Percentiles rank a stretch among this genome's conserved stretches.
phyloP scores from a whole-genome alignment of 306 rosid genomes.

The Casuarina cunninghamiana region DNA sequence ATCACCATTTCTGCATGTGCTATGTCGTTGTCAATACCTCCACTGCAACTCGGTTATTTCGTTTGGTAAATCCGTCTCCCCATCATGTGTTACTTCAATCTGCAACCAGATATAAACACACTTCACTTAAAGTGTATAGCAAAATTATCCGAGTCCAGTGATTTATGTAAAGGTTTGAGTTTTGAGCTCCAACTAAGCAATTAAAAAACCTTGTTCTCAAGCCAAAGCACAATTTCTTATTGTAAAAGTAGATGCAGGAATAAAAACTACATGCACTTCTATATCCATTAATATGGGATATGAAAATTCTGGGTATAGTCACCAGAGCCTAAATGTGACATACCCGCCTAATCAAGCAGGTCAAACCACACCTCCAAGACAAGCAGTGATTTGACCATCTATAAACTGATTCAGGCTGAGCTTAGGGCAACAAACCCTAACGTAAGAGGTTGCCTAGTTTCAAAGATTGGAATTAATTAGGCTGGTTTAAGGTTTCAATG shows the following conservation, averaged over 20 bases:
- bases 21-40: slow-evolving; percentile 52
- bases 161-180: neutral
- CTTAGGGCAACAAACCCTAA: no score
- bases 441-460: no score
- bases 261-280: neutral
- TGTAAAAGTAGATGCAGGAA: neutral
- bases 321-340: slow-evolving; percentile 2
- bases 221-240: neutral
- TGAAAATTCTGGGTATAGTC: neutral
- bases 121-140: slow-evolving; percentile 5
- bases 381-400: neutral
- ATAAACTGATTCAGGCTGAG: neutral
- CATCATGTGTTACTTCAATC: slow-evolving; percentile 75
- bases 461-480: no score
- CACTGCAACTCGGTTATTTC: slow-evolving; percentile 66
- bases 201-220: neutral
- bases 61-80: slow-evolving; percentile 62
- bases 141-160: neutral
- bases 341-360: neutral
- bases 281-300: neutral
- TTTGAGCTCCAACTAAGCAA: neutral
- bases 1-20: slow-evolving; percentile 4
- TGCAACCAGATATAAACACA: slow-evolving; percentile 35
- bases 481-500: no score
- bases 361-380: neutral